These are phyloP conservation scores for Parathielavia appendiculata DNA, from an alignment of 495 filamentous ascomycete species.

Conservation along the genomic window DNA sequence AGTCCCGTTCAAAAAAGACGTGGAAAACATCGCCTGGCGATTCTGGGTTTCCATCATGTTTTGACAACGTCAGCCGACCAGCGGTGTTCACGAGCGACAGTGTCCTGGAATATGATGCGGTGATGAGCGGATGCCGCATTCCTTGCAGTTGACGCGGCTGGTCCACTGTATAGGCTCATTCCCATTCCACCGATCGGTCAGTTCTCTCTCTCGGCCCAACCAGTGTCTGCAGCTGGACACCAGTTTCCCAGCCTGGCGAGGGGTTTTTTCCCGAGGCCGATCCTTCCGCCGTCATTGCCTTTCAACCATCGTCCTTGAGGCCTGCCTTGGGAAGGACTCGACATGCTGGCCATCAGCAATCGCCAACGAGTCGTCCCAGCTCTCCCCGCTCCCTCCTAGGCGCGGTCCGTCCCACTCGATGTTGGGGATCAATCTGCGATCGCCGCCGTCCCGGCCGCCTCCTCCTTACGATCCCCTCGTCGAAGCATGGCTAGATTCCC, in stretches of 20 bases:
- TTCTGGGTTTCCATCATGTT: constrained; percentile 3
- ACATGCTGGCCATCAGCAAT: constrained; percentile 5
- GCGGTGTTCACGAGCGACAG: neutral
- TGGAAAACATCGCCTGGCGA: neutral
- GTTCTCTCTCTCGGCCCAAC: neutral
- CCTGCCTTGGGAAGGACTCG: neutral
- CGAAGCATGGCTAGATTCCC: constrained; percentile 27
- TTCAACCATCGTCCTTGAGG: neutral
- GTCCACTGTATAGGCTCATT: neutral
- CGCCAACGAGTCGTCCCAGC: neutral
- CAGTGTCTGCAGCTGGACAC: neutral
- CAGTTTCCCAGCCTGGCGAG: neutral
- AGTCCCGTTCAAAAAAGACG: neutral
- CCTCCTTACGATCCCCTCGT: constrained; percentile 16
- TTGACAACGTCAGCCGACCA: neutral
- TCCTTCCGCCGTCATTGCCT: no score
- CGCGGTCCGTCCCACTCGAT: constrained; percentile 2
- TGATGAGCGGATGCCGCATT: constrained; percentile 6
- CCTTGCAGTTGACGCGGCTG: constrained; percentile 5
- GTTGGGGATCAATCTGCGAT: constrained; percentile 2
- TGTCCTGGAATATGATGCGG: constrained; percentile 8
- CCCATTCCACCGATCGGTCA: neutral
- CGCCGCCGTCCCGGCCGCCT: constrained; percentile 18
- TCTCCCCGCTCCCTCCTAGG: constrained; percentile 9
- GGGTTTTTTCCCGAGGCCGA: neutral